phyloP scores from a whole-genome alignment of 805 yeast species.

The Saccharomycopsis sp. region DNA sequence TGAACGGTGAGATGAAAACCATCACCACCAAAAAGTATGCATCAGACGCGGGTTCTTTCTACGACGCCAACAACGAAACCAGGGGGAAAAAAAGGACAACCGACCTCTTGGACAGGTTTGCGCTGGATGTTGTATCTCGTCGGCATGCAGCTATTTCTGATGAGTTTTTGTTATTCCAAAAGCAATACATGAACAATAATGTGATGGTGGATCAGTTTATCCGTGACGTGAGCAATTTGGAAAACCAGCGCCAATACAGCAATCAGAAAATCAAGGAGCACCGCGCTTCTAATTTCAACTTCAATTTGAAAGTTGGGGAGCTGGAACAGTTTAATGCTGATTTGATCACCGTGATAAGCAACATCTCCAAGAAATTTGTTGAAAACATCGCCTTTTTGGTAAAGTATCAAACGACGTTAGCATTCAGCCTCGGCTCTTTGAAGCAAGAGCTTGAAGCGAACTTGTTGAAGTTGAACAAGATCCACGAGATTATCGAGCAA shows the following conservation, averaged over 20 bases:
- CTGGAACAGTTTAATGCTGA: slow-evolving; percentile 6
- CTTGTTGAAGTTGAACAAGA: slow-evolving; percentile 3
- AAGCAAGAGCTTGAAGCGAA: slow-evolving; percentile 16
- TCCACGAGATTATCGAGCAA: slow-evolving; percentile 1
- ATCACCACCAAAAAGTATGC: too few relatives aligned
- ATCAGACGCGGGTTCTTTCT: too few relatives aligned
- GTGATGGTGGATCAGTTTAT: slow-evolving; percentile 5
- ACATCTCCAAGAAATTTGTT: slow-evolving; percentile 1
- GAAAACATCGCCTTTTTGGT: slow-evolving; percentile 5
- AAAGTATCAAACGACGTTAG: slow-evolving; percentile 9
- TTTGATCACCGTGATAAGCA: slow-evolving; percentile 3
- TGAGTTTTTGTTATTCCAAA: too few relatives aligned
- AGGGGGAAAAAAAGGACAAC: too few relatives aligned
- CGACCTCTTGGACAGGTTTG: too few relatives aligned
- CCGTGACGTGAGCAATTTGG: not conserved
- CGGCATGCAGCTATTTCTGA: too few relatives aligned
- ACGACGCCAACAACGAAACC: too few relatives aligned
- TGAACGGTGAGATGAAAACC: too few relatives aligned
- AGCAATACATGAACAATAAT: slow-evolving; percentile 4
- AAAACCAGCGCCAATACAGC: not conserved
- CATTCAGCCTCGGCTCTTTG: not conserved
- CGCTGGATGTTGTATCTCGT: too few relatives aligned
- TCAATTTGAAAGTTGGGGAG: not conserved
- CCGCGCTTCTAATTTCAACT: not conserved
- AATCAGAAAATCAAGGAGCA: not conserved